A percentile compares a stretch with the other conserved stretches of the same genome.
These are phyloP conservation scores for Argentina anserina DNA, from an alignment of 306 rosid species.

Conservation along the genomic window DNA sequence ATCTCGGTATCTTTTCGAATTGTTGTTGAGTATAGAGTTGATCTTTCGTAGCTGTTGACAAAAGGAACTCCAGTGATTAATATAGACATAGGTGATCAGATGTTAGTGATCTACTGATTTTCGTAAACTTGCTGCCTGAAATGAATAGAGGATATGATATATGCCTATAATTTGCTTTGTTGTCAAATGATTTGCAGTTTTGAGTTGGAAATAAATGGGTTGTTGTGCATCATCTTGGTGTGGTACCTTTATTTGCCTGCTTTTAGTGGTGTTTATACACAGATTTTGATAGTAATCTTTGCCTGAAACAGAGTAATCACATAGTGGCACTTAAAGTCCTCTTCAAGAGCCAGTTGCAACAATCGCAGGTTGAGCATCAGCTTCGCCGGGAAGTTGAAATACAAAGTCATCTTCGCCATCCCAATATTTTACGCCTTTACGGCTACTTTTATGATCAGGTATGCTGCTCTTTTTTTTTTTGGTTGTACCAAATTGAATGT, in stretches of 20 bases:
- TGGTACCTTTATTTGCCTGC: not conserved
- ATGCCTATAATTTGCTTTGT: not conserved
- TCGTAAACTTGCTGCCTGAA: not conserved
- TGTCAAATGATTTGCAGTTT: not conserved
- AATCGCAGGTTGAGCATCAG: constrained; percentile 98
- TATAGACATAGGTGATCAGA: not conserved
- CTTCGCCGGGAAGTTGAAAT: constrained; percentile 97
- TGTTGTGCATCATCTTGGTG: not conserved
- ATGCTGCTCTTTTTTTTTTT: constrained; percentile 2
- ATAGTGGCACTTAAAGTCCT: constrained; percentile 92
- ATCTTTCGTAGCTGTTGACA: not conserved
- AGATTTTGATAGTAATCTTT: constrained; percentile 20
- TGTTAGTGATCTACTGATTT: not conserved
- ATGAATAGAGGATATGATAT: not conserved
- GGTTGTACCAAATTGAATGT: not conserved
- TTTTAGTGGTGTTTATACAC: constrained; percentile 2
- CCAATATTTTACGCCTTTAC: constrained; percentile 85
- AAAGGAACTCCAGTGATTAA: not conserved
- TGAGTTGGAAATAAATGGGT: not conserved
- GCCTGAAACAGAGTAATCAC: constrained; percentile 77
- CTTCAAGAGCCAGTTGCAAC: constrained; percentile 95
- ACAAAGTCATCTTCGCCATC: constrained; percentile 96
- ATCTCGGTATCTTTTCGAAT: not conserved
- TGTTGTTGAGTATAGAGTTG: not conserved
- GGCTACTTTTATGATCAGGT: constrained; percentile 98